Conservation (phyloP, 2,329 filamentous ascomycete species). For the Parafenestella ontariensis region DNA sequence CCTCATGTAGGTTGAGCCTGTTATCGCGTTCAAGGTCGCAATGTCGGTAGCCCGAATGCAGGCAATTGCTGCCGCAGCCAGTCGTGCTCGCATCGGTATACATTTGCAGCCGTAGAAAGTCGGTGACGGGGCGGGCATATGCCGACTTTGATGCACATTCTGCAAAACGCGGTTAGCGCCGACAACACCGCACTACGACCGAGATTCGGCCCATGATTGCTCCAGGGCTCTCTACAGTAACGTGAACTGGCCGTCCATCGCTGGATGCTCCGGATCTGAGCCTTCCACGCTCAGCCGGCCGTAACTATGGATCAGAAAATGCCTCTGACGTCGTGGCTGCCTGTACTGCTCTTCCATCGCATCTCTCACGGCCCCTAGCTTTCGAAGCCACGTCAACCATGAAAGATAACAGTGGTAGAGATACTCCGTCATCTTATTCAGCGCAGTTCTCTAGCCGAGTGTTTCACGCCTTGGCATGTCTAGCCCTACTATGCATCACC, state of each 20-base stretch:
- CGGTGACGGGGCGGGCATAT: slow-evolving; percentile 27
- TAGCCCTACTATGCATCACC: slow-evolving; percentile 19
- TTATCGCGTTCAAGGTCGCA: background rate
- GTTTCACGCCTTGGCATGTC: background rate
- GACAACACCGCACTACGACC: slow-evolving; percentile 17
- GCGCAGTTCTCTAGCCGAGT: background rate
- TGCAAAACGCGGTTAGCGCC: slow-evolving; percentile 16
- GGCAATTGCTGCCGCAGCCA: slow-evolving; percentile 16
- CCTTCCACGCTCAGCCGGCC: slow-evolving; percentile 6
- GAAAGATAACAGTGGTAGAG: background rate
- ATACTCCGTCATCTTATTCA: background rate
- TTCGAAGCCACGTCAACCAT: background rate
- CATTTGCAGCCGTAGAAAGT: slow-evolving; percentile 23
- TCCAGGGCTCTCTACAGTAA: background rate
- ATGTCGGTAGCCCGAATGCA: background rate
- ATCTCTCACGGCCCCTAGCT: background rate
- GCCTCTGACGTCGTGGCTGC: slow-evolving; percentile 5
- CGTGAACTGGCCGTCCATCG: background rate
- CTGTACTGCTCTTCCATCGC: background rate
- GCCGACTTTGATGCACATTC: slow-evolving; percentile 9
- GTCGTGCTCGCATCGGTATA: background rate
- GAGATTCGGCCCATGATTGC: slow-evolving; percentile 24
- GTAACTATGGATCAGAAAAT: slow-evolving; percentile 4
- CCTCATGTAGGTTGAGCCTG: background rate
- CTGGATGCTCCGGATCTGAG: background rate